These are phyloP conservation scores for Pichia terricola DNA, from an alignment of 1,139 yeast species.

Conservation along the genomic window DNA sequence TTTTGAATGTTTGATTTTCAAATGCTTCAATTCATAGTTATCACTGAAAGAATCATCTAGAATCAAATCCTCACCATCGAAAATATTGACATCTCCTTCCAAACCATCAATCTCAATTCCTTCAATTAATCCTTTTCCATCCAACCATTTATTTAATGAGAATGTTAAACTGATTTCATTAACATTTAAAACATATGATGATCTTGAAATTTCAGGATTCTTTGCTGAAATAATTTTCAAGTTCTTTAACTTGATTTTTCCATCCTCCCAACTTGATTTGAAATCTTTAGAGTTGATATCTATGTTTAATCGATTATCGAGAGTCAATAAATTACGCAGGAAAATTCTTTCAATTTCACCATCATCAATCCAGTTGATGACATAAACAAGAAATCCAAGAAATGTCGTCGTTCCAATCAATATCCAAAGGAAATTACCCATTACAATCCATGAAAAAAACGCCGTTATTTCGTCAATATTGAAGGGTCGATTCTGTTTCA, in stretches of 20 bases:
- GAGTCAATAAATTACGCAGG: slow-evolving; percentile 20
- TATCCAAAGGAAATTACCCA: slow-evolving; percentile 76
- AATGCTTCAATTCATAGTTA: slow-evolving; percentile 40
- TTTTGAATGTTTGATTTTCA: slow-evolving; percentile 47
- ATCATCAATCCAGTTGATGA: slow-evolving; percentile 19
- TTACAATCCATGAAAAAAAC: slow-evolving; percentile 79
- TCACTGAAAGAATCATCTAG: slow-evolving; percentile 19
- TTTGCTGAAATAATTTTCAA: slow-evolving; percentile 30
- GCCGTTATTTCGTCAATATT: slow-evolving; percentile 87
- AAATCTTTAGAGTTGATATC: slow-evolving; percentile 38
- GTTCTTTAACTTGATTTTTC: slow-evolving; percentile 52
- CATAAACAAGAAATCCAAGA: slow-evolving; percentile 26
- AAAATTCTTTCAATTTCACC: slow-evolving; percentile 19
- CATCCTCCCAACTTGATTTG: slow-evolving; percentile 39
- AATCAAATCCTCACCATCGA: slow-evolving; percentile 9
- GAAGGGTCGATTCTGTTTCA: slow-evolving; percentile 58
- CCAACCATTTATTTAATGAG: slow-evolving; percentile 61
- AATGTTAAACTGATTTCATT: slow-evolving; percentile 49
- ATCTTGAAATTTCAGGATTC: slow-evolving; percentile 13
- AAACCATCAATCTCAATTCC: slow-evolving; percentile 56
- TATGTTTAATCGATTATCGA: slow-evolving; percentile 30
- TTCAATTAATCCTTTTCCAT: slow-evolving; percentile 56
- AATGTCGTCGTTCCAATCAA: slow-evolving; percentile 87
- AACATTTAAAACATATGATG: slow-evolving; percentile 31
- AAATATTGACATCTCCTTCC: slow-evolving; percentile 36